These are phyloP conservation scores for Eimeria maxima DNA, from an alignment of 169 alveolate genomes.

Conservation along the genomic window DNA sequence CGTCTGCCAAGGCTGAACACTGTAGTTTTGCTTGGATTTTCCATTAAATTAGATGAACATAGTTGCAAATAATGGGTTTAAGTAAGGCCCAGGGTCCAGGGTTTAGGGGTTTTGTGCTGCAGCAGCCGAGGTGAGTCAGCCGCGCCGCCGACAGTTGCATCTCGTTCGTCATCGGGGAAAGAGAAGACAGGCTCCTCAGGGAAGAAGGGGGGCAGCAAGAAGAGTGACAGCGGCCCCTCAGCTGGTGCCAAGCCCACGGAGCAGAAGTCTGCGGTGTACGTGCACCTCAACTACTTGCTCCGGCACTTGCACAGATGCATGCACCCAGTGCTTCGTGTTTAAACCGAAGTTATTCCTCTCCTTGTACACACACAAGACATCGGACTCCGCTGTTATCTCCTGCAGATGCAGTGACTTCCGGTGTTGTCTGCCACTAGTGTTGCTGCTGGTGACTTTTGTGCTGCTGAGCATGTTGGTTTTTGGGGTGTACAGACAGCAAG, in stretches of 20 bases:
- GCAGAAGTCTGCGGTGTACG: constrained; percentile 45
- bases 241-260: background rate
- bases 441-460: background rate
- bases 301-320: background rate
- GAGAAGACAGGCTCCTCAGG: background rate
- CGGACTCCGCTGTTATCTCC: background rate
- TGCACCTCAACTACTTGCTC: background rate
- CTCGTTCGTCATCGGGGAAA: background rate
- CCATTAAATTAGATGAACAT: background rate
- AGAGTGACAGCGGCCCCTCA: constrained; percentile 23
- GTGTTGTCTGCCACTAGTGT: background rate
- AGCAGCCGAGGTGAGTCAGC: background rate
- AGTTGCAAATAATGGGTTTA: background rate
- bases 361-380: background rate
- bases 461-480: background rate
- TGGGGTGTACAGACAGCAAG: constrained; percentile 70
- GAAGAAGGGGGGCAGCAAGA: background rate
- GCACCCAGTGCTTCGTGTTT: background rate
- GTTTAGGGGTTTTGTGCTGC: constrained; percentile 37
- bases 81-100: constrained; percentile 24
- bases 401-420: no score
- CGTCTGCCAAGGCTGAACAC: background rate
- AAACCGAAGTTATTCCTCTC: background rate
- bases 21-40: background rate
- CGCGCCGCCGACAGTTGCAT: background rate